Evolutionary conservation across 176 grass and related monocot species (phyloP).

Genomic region (Zoysia pacifica): DNA sequence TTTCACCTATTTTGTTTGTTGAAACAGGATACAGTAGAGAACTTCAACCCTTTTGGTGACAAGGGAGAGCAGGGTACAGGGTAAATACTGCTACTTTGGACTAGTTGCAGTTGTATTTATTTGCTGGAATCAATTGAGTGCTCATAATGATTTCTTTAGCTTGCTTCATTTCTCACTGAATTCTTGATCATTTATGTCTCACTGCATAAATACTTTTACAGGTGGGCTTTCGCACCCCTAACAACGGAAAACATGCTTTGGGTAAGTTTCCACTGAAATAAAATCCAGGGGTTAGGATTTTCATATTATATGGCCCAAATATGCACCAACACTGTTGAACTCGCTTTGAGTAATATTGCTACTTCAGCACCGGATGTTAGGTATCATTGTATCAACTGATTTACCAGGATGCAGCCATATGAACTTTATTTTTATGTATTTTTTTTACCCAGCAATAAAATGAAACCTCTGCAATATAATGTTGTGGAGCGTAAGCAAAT

Average conservation of each 20-base stretch:
- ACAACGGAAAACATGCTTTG: slow-evolving; percentile 76
- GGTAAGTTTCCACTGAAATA: slow-evolving; percentile 52
- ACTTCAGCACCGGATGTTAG: not conserved
- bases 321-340: not conserved
- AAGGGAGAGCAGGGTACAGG: slow-evolving; percentile 81
- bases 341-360: not conserved
- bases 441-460: not conserved
- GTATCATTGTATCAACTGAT: slow-evolving; percentile 5
- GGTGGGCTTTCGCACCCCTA: slow-evolving; percentile 93
- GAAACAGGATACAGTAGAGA: slow-evolving; percentile 86
- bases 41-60: slow-evolving; percentile 78
- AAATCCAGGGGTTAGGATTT: not conserved
- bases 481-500: not conserved
- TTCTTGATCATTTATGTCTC: not conserved
- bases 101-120: not conserved
- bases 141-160: not conserved
- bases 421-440: not conserved
- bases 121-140: slow-evolving; percentile 9
- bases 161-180: slow-evolving; percentile 25
- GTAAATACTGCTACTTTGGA: slow-evolving; percentile 45
- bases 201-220: slow-evolving; percentile 47
- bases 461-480: not conserved
- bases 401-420: not conserved
- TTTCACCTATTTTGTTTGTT: slow-evolving; percentile 42
- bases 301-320: slow-evolving; percentile 13